These are phyloP conservation scores for Ogataea glucozyma DNA, from an alignment of 805 yeast species.

Conservation along the genomic window DNA sequence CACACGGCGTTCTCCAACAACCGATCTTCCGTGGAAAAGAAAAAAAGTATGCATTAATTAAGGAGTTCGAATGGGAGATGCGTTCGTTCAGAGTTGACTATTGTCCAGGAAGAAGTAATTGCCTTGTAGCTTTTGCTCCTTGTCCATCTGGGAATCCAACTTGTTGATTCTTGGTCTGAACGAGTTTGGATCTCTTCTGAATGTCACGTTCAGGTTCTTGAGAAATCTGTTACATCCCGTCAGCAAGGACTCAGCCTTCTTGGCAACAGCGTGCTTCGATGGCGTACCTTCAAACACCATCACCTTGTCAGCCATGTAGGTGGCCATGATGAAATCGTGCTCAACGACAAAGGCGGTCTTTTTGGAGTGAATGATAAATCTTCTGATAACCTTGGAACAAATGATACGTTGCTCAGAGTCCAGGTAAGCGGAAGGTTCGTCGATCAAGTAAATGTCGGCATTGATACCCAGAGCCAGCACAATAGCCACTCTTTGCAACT, in stretches of 20 bases:
- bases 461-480: constrained; percentile 90
- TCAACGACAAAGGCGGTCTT: constrained; percentile 99
- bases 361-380: constrained; percentile 93
- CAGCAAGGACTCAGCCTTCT: constrained; percentile 86
- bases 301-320: constrained; percentile 97
- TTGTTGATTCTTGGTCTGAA: constrained; percentile 99
- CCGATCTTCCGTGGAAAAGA: neutral
- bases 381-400: constrained; percentile 97
- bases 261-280: constrained; percentile 80
- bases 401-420: constrained; percentile 99
- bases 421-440: constrained; percentile 98
- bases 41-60: constrained; percentile 4
- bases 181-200: constrained; percentile 98
- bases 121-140: constrained; percentile 90
- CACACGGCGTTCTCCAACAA: neutral
- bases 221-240: constrained; percentile 97
- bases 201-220: constrained; percentile 95
- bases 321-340: constrained; percentile 99
- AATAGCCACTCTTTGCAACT: constrained; percentile 98
- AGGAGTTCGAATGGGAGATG: neutral
- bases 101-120: constrained; percentile 95
- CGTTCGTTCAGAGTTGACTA: constrained; percentile 37
- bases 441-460: constrained; percentile 95
- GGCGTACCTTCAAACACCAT: constrained; percentile 98
- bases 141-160: constrained; percentile 97